Evolutionary conservation across 2,329 filamentous ascomycete species (phyloP), one percentile per base, ranked within the genome.

Genomic region (Cladophialophora carrionii): DNA sequence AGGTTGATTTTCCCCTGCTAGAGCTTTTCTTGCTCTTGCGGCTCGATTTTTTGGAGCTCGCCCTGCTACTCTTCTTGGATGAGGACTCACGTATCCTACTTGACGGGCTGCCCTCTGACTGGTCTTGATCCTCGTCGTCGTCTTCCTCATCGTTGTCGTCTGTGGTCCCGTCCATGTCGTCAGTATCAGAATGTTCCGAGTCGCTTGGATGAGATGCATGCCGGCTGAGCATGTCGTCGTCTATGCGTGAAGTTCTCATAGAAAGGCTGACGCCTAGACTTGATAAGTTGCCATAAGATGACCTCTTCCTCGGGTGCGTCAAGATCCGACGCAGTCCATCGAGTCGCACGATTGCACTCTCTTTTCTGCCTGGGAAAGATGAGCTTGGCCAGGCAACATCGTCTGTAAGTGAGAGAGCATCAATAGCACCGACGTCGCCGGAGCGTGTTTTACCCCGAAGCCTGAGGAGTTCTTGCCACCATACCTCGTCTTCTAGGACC

Each of bases 391-490:
- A 85, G 34, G 75, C 79, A 12, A 83, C 74, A 48, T 78, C 78
- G 17, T 77, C 76, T 32, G 81, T 76, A 34, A 80, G 75, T n/a
- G 77, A 75, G 17, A 82, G 64, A 62, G 81, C 78, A 67, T 82
- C 78, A n/a, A 74, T 76, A 12, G 77, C 75, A 52, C 74, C 79
- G 59, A 77, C 66, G 14, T 71, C 68, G 2, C 72, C 72, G 17
- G 75, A 74, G 51, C 72, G 43, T 14, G 62, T 55, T 46, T 67
- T 70, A 29, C 68, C 68, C 2, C 81, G 77, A 68, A 80, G 70
- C 51, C 78, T 81, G 70, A 89, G 87, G 3, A 95, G 79, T 49
- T 93, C 88, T 56, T 88, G 83, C 92, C 92, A 96, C 92, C 92
- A 96, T 34, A 88, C 85, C 72, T 95, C 89, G 9, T 87, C 85